These are phyloP conservation scores for Apiospora aurea DNA, from an alignment of 2,329 filamentous ascomycete species.

Conservation along the genomic window DNA sequence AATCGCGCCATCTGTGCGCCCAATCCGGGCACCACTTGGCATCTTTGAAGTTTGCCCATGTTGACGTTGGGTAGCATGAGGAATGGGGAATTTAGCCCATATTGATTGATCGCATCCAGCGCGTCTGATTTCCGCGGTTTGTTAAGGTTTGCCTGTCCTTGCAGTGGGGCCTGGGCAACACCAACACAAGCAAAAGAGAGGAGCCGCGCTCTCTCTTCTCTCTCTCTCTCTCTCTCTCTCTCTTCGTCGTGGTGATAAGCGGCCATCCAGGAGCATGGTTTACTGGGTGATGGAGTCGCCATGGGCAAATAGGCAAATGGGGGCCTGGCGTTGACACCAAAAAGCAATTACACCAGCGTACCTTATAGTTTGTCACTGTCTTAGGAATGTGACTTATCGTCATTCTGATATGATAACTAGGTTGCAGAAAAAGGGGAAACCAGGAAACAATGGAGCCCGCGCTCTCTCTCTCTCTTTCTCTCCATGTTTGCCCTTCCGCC, in stretches of 20 bases:
- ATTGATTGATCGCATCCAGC: constrained; percentile 14
- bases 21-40: constrained; percentile 1
- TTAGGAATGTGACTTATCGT: constrained; percentile 18
- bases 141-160: background rate
- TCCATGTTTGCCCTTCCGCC: constrained; percentile 1
- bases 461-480: too few relatives aligned
- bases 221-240: background rate
- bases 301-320: background rate
- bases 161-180: background rate
- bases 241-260: background rate
- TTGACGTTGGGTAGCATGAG: background rate
- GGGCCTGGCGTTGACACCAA: background rate
- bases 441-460: constrained; percentile 5
- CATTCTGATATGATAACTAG: constrained; percentile 12
- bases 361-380: constrained; percentile 1
- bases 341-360: background rate
- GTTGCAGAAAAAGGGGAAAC: background rate
- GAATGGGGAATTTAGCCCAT: constrained; percentile 5
- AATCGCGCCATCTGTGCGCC: constrained; percentile 9
- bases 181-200: background rate
- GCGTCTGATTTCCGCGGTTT: background rate
- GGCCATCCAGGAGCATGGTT: background rate
- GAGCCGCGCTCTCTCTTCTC: too few relatives aligned
- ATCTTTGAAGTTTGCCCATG: background rate
- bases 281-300: too few relatives aligned